Conservation (phyloP, 257 asterid species). For the Ilex asprella region DNA sequence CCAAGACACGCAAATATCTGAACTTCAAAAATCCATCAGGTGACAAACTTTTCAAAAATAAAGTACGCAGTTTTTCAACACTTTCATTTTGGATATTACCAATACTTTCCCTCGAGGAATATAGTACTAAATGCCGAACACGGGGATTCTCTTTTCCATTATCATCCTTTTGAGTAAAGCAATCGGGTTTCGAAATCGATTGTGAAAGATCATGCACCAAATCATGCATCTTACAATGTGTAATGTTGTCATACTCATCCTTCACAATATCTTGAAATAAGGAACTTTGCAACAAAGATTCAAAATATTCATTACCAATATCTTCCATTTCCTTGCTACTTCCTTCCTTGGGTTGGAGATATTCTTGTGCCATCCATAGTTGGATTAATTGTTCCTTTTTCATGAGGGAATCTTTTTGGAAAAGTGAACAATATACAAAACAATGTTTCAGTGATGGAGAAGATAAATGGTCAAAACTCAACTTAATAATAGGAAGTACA, state of each 20-base stretch:
- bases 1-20: background rate
- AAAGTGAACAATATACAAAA: too few species aligned
- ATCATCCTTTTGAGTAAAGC: background rate
- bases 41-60: background rate
- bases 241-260: slow-evolving; percentile 7
- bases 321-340: slow-evolving; percentile 7
- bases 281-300: slow-evolving; percentile 20
- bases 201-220: slow-evolving; percentile 30
- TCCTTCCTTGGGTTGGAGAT: slow-evolving; percentile 7
- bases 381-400: slow-evolving; percentile 10
- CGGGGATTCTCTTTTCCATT: background rate
- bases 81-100: background rate
- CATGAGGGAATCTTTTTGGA: background rate
- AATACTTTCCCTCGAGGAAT: too few species aligned
- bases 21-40: background rate
- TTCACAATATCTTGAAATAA: slow-evolving; percentile 21
- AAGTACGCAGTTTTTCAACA: slow-evolving; percentile 14
- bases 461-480: too few species aligned
- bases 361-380: slow-evolving; percentile 34
- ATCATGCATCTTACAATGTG: slow-evolving; percentile 22
- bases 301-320: slow-evolving; percentile 8
- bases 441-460: too few species aligned
- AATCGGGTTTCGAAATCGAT: slow-evolving; percentile 6
- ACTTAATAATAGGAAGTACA: background rate
- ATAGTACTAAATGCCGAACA: slow-evolving; percentile 7